Evolutionary conservation across 805 yeast genomes (phyloP).

Genomic region (Schwanniomyces polymorphus): DNA sequence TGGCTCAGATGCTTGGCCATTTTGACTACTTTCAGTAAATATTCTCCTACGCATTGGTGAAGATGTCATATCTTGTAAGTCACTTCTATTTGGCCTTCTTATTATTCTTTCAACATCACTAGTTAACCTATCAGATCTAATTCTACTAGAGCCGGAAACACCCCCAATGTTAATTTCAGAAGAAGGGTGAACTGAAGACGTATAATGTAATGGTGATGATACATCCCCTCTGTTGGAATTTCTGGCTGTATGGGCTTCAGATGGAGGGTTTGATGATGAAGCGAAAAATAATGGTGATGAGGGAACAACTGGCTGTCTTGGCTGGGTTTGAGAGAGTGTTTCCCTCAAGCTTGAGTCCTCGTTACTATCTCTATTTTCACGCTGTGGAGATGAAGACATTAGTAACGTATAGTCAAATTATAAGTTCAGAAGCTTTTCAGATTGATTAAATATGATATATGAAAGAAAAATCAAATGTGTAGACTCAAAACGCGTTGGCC

Average conservation of each 20-base stretch:
- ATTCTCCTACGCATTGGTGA: conserved; percentile 69
- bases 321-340: conserved; percentile 36
- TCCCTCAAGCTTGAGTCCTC: conserved; percentile 24
- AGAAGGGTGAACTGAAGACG: conserved; percentile 41
- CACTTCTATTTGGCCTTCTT: conserved; percentile 68
- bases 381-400: conserved; percentile 41
- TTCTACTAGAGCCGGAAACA: conserved; percentile 23
- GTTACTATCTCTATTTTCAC: conserved; percentile 26
- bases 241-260: conserved; percentile 21
- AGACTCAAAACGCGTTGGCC: conserved; percentile 22
- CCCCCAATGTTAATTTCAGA: conserved; percentile 38
- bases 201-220: conserved; percentile 53
- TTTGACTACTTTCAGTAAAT: conserved; percentile 32
- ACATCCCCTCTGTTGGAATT: conserved; percentile 28
- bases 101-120: conserved; percentile 45
- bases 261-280: conserved; percentile 44
- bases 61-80: conserved; percentile 68
- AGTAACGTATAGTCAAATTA: not conserved
- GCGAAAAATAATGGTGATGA: conserved; percentile 59
- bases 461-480: conserved; percentile 1
- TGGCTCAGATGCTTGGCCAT: conserved; percentile 9
- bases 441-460: not conserved
- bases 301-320: conserved; percentile 44
- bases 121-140: conserved; percentile 46
- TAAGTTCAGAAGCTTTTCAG: not conserved